Conservation (phyloP, 2,329 filamentous ascomycete genomes). For the Coleophoma crateriformis region DNA sequence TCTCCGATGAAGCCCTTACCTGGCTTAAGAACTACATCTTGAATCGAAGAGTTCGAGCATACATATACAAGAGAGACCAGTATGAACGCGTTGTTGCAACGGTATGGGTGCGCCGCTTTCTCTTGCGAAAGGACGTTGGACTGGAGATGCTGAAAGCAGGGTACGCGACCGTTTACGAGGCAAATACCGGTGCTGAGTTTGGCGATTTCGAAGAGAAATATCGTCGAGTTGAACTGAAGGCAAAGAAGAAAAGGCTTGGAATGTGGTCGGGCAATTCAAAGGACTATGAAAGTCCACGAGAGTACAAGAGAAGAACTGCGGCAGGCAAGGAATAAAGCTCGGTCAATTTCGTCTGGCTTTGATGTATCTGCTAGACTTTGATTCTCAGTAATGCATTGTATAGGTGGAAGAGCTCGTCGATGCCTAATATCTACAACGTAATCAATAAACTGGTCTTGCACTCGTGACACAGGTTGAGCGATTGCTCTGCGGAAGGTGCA, state of each 20-base stretch:
- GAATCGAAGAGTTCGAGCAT: constrained; percentile 70
- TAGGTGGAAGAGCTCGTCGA: no score
- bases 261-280: constrained; percentile 68
- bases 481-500: no score
- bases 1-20: constrained; percentile 69
- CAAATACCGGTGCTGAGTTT: constrained; percentile 84
- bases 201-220: constrained; percentile 64
- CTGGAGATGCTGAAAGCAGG: constrained; percentile 83
- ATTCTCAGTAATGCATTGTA: no score
- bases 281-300: constrained; percentile 75
- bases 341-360: no score
- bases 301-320: constrained; percentile 65
- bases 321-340: constrained; percentile 14
- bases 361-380: no score
- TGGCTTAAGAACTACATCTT: constrained; percentile 75
- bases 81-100: constrained; percentile 89
- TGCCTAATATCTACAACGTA: no score
- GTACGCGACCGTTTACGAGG: constrained; percentile 88
- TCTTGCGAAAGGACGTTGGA: constrained; percentile 74
- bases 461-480: no score
- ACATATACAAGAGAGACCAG: constrained; percentile 80
- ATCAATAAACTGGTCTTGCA: no score
- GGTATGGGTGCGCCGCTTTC: constrained; percentile 63
- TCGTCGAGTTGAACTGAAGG: constrained; percentile 58
- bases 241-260: constrained; percentile 59